Evolutionary conservation across 176 grass and related monocot genomes (phyloP).

Genomic region (Bromus sterilis): DNA sequence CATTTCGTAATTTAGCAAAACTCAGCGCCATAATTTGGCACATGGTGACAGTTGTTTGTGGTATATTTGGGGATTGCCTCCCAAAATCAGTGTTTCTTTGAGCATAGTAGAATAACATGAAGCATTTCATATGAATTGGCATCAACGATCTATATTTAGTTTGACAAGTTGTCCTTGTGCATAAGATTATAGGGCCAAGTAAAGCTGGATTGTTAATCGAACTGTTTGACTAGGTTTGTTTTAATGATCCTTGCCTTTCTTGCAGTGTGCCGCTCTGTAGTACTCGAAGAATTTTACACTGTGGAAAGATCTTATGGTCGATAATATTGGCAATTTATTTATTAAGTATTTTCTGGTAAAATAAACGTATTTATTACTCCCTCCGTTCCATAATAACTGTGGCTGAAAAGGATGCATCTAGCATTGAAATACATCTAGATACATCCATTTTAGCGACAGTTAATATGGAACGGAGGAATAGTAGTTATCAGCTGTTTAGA

Average conservation of each 20-base stretch:
- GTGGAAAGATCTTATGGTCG: background rate
- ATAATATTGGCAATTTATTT: background rate
- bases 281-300: background rate
- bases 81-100: background rate
- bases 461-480: too few relatives aligned
- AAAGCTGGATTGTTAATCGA: background rate
- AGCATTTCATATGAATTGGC: background rate
- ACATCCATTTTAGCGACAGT: too few relatives aligned
- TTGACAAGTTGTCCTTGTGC: background rate
- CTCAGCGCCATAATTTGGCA: background rate
- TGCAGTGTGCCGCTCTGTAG: background rate
- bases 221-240: background rate
- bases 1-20: background rate
- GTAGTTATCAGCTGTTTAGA: background rate
- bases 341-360: background rate
- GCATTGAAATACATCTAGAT: too few relatives aligned
- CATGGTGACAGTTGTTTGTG: background rate
- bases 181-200: background rate
- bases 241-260: background rate
- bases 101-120: background rate
- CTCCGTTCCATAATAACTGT: too few relatives aligned
- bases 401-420: too few relatives aligned
- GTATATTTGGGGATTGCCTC: background rate
- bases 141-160: background rate
- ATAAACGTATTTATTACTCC: background rate